Base-by-base conservation (phyloP, 805 yeast species). In the Schwanniomyces vanrijiae region DNA sequence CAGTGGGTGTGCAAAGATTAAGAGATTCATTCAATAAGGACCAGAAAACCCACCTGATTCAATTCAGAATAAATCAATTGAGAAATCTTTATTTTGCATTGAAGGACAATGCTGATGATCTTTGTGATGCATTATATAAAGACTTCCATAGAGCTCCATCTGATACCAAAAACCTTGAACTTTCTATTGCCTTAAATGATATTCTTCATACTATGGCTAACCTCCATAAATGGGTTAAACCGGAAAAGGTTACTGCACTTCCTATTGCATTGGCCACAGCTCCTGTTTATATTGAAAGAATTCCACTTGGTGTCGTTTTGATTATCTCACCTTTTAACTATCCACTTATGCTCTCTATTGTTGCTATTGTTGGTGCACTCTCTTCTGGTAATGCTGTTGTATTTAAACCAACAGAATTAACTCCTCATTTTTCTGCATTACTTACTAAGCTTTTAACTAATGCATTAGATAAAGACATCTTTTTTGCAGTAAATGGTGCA, bases 321-420 rank as follows among this genome's bases (percentile, higher is more conserved):
- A 73, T 92, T 42, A 82, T 91, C 42, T 71, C 86, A 2, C 92
- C 96, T 0, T 89, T 86, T 78, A 89, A 89, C 66, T 90, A 83
- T 62, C 96, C 98, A 1, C 62, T 87, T 38, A 49, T 78, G 22
- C 69, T 92, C 49, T 58, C 88, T 0, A 49, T 90, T 9, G 71
- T 77, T 26, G 90, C 97, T 0, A 59, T 90, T 20, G 75, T 83
- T 33, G 88, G 89, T 18, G 96, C 96, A 2, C 68, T 92, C 53
- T 89, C 96, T 1, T 88, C 85, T 18, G 97, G 97, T 10, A 90
- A 91, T 63, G 73, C 84, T 13, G 92, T 88, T 22, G 81, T 87
- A 18, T 68, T 84, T 55, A 90, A 90, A 62, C 90, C 88, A 14
- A 77, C 86, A 49, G 97, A 92, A 64, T 61, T 76, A 46, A 80